Percentiles rank a stretch among this genome's conserved stretches.
Conservation (phyloP, 148 eudicot species). For the Cornus kousa region DNA sequence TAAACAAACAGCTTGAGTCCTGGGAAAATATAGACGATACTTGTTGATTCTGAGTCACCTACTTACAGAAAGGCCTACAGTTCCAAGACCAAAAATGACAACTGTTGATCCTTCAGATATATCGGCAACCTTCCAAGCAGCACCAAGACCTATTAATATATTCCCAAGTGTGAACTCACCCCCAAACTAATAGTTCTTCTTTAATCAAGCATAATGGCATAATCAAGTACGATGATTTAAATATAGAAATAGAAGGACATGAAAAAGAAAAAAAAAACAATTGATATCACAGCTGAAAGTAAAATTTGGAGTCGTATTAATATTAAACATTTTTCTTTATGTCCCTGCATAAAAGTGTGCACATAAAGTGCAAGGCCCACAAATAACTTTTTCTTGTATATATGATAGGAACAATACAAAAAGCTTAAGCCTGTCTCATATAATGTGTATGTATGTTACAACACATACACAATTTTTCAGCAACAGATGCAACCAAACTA, state of each 20-base stretch:
- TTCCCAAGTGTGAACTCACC: background rate
- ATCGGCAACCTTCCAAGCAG: constrained; percentile 97
- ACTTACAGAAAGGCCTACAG: constrained; percentile 96
- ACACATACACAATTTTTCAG: too few relatives aligned
- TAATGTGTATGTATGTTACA: too few relatives aligned
- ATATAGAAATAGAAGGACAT: background rate
- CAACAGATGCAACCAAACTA: too few relatives aligned
- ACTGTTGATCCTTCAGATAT: constrained; percentile 66
- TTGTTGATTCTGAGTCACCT: background rate
- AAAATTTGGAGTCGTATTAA: background rate
- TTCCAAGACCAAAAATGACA: constrained; percentile 91
- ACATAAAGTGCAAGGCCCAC: too few relatives aligned
- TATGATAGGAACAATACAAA: too few relatives aligned
- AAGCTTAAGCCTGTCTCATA: too few relatives aligned
- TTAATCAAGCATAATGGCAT: background rate
- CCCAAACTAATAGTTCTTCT: background rate
- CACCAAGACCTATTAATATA: constrained; percentile 68
- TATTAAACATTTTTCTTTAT: too few relatives aligned
- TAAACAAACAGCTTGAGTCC: constrained; percentile 14
- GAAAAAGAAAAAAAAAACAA: background rate
- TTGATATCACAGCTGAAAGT: background rate
- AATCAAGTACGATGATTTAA: background rate
- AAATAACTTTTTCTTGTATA: too few relatives aligned
- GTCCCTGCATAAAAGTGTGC: too few relatives aligned
- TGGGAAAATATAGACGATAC: background rate